These are phyloP conservation scores for Nematodospora valgi DNA, from an alignment of 805 yeast species.

Conservation along the genomic window DNA sequence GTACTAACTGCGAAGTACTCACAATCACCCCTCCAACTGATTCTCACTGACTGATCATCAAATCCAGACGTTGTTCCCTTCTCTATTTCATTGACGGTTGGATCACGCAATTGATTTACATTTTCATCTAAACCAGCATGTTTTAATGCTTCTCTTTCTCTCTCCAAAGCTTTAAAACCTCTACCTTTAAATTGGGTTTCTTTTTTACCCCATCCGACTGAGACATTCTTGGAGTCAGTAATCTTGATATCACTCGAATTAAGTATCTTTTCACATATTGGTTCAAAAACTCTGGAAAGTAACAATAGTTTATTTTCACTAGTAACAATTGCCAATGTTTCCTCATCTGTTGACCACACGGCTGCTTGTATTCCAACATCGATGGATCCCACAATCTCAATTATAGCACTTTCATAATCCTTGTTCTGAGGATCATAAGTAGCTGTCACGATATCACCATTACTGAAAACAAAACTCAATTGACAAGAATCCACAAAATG, in stretches of 20 bases:
- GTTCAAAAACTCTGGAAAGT: constrained; percentile 75
- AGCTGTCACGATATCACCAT: constrained; percentile 75
- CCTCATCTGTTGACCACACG: constrained; percentile 90
- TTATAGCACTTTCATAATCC: constrained; percentile 53
- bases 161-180: constrained; percentile 79
- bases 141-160: constrained; percentile 53
- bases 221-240: constrained; percentile 72
- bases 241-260: constrained; percentile 57
- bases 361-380: constrained; percentile 75
- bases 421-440: constrained; percentile 50
- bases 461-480: constrained; percentile 60
- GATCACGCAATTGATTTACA: constrained; percentile 68
- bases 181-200: constrained; percentile 96
- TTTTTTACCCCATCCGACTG: constrained; percentile 97
- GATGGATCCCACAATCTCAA: constrained; percentile 79
- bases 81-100: constrained; percentile 78
- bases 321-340: constrained; percentile 70
- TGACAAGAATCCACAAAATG: constrained; percentile 72
- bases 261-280: constrained; percentile 62
- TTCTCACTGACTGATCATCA: constrained; percentile 47
- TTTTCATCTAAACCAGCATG: constrained; percentile 69
- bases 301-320: constrained; percentile 56
- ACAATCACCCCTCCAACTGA: constrained; percentile 97
- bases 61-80: constrained; percentile 56
- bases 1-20: constrained; percentile 71